phyloP scores from a whole-genome alignment of 129 eudicot genomes.

The Dittrichia graveolens region DNA sequence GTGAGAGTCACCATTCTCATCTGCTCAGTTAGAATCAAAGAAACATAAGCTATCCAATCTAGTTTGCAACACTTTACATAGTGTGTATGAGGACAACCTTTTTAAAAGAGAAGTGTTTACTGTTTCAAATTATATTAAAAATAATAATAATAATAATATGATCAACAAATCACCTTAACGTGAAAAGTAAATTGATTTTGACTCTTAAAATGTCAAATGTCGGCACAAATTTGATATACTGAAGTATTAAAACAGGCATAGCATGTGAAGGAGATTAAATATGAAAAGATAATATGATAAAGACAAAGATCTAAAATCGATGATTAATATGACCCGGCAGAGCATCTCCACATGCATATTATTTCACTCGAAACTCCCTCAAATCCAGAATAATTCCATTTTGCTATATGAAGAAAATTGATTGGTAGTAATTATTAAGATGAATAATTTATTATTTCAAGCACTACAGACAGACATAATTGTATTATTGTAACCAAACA shows the following conservation, averaged over 20 bases:
- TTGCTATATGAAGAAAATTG: slow-evolving; percentile 22
- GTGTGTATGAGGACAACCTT: not conserved
- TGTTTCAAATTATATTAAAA: too few species aligned
- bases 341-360: slow-evolving; percentile 36
- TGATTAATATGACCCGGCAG: slow-evolving; percentile 35
- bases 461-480: slow-evolving; percentile 18
- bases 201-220: slow-evolving; percentile 17
- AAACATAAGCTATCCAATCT: slow-evolving; percentile 19
- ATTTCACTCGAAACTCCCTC: slow-evolving; percentile 28
- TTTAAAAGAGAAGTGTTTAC: too few species aligned
- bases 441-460: slow-evolving; percentile 1
- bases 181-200: not conserved
- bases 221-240: slow-evolving; percentile 8
- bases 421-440: slow-evolving; percentile 13
- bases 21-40: slow-evolving; percentile 44
- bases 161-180: not conserved
- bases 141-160: too few species aligned
- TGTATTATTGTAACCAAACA: slow-evolving; percentile 21
- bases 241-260: slow-evolving; percentile 9
- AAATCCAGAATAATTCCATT: slow-evolving; percentile 25
- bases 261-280: slow-evolving; percentile 40
- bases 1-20: slow-evolving; percentile 66
- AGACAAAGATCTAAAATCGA: slow-evolving; percentile 32
- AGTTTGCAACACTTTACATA: slow-evolving; percentile 13
- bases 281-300: slow-evolving; percentile 30